A percentile compares a stretch with the other conserved stretches of the same genome.
Conservation (phyloP, 1,284 basidiomycete species). For the Vanrija sp. region DNA sequence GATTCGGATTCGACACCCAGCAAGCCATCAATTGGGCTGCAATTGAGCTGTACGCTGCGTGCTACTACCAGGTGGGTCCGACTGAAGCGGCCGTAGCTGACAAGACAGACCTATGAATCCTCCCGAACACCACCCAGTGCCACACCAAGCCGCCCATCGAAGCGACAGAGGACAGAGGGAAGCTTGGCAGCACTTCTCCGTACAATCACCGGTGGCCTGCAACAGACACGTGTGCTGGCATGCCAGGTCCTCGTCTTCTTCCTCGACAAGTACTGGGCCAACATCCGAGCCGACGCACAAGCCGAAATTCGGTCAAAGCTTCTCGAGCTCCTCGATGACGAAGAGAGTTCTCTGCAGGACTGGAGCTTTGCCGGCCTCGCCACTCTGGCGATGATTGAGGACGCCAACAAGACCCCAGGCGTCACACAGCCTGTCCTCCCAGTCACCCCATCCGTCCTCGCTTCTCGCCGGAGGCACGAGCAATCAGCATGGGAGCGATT, state of each 20-base stretch:
- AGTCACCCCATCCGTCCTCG: slow-evolving; percentile 18
- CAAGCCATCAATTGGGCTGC: slow-evolving; percentile 76
- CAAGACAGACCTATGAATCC: slow-evolving; percentile 1
- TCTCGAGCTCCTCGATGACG: slow-evolving; percentile 60
- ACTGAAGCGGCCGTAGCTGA: not conserved
- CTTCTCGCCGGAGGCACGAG: not conserved
- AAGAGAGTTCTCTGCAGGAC: slow-evolving; percentile 64
- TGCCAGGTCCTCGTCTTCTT: slow-evolving; percentile 81
- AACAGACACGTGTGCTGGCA: slow-evolving; percentile 51
- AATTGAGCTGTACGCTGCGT: slow-evolving; percentile 79
- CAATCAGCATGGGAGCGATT: slow-evolving; percentile 62
- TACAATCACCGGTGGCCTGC: slow-evolving; percentile 51
- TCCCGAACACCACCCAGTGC: not conserved
- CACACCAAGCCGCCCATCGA: slow-evolving; percentile 18
- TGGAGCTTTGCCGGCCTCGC: slow-evolving; percentile 79
- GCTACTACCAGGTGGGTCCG: slow-evolving; percentile 59
- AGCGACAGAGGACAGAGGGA: slow-evolving; percentile 52
- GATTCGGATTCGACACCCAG: slow-evolving; percentile 63
- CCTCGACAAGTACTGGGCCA: slow-evolving; percentile 66
- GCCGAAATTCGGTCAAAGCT: slow-evolving; percentile 58
- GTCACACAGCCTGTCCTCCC: slow-evolving; percentile 4
- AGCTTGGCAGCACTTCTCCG: slow-evolving; percentile 60
- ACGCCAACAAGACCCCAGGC: not conserved
- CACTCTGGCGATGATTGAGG: slow-evolving; percentile 43
- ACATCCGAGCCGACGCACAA: slow-evolving; percentile 59